Percentiles rank a stretch among this genome's conserved stretches.
These are phyloP conservation scores for Nematodospora anomalae DNA, from an alignment of 1,139 yeast genomes.

Conservation along the genomic window DNA sequence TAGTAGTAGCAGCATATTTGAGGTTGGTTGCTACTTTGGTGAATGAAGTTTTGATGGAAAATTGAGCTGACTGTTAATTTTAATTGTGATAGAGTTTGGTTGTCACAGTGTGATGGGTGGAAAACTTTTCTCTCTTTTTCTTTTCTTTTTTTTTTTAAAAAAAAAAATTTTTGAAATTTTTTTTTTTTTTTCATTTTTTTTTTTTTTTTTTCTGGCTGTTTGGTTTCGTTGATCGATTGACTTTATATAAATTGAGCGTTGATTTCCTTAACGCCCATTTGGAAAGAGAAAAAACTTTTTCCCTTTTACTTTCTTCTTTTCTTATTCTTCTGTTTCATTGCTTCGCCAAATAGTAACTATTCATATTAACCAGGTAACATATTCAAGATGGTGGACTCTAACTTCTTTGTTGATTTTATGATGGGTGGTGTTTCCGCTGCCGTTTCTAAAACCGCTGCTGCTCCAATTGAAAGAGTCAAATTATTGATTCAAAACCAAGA, in stretches of 20 bases:
- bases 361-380: slow-evolving; percentile 11
- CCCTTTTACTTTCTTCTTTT: slow-evolving; percentile 11
- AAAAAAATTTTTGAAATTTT: no score
- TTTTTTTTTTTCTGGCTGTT: no score
- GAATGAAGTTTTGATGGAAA: no score
- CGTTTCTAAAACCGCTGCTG: slow-evolving; percentile 56
- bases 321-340: slow-evolving; percentile 10
- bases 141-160: no score
- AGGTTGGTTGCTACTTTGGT: no score
- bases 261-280: slow-evolving; percentile 4
- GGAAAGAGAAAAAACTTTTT: slow-evolving; percentile 8
- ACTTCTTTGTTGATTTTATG: slow-evolving; percentile 43
- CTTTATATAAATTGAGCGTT: neutral
- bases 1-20: no score
- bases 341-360: slow-evolving; percentile 9
- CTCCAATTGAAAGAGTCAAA: slow-evolving; percentile 57
- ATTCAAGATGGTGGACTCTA: slow-evolving; percentile 26
- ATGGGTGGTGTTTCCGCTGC: slow-evolving; percentile 62
- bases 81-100: no score
- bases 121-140: no score
- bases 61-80: no score
- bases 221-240: no score
- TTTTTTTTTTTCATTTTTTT: no score
- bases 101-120: no score
- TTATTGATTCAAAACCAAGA: slow-evolving; percentile 55